These are phyloP conservation scores for Kodamaea ohmeri DNA, from an alignment of 1,139 yeast genomes.

Conservation along the genomic window DNA sequence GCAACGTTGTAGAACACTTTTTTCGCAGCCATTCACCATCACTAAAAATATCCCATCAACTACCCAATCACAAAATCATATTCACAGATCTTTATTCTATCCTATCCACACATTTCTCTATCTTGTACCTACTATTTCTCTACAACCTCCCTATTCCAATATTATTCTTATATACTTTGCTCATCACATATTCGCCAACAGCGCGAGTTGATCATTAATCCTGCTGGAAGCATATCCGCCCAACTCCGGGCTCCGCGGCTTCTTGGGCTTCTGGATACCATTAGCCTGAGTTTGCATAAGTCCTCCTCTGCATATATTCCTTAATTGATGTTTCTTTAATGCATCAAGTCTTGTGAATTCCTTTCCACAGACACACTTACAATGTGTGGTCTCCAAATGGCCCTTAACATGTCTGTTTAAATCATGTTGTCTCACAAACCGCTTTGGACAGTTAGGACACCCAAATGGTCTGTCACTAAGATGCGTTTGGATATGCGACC, in stretches of 20 bases:
- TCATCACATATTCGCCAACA: constrained; percentile 7
- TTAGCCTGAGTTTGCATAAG: constrained; percentile 26
- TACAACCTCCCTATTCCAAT: neutral
- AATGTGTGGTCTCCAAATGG: constrained; percentile 71
- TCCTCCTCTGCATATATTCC: constrained; percentile 80
- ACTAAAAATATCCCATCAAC: too few relatives aligned
- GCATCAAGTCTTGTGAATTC: constrained; percentile 90
- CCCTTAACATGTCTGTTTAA: constrained; percentile 86
- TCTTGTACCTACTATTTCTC: too few relatives aligned
- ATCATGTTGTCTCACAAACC: constrained; percentile 90
- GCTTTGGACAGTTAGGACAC: constrained; percentile 60
- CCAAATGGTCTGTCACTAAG: constrained; percentile 86
- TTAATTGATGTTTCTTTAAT: constrained; percentile 70
- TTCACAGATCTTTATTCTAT: too few relatives aligned
- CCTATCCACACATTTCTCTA: too few relatives aligned
- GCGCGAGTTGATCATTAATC: constrained; percentile 19
- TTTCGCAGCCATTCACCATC: too few relatives aligned
- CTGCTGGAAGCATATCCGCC: constrained; percentile 22
- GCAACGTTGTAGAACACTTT: too few relatives aligned
- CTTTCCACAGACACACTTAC: constrained; percentile 86
- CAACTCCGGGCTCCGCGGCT: constrained; percentile 16
- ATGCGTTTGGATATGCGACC: constrained; percentile 97
- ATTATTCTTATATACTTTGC: neutral
- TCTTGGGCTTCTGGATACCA: constrained; percentile 31
- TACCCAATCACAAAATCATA: too few relatives aligned